Evolutionary conservation across 345 rosid species (phyloP).

Genomic region (Conringia planisiliqua): DNA sequence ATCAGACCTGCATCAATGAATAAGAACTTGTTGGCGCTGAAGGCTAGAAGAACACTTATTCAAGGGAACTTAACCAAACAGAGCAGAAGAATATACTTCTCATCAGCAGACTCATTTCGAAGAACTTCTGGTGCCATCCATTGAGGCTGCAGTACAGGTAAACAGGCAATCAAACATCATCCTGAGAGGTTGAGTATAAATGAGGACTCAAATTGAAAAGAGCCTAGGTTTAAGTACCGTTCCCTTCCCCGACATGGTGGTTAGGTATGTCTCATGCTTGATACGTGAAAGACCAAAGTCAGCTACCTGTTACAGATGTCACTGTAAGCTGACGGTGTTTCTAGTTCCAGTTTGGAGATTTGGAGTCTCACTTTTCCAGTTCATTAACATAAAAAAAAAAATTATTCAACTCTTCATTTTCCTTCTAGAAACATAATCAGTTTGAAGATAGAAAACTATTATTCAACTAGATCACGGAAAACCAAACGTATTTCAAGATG

Average conservation of each 20-base stretch:
- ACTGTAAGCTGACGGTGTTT: background rate
- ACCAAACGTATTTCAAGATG: background rate
- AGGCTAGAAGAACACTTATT: background rate
- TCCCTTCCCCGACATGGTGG: conserved; percentile 82
- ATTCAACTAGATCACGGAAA: background rate
- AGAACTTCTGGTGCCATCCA: conserved; percentile 99
- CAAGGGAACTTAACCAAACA: background rate
- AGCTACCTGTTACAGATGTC: conserved; percentile 57
- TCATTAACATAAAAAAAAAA: background rate
- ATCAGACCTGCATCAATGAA: conserved; percentile 64
- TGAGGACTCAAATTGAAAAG: background rate
- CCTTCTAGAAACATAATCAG: background rate
- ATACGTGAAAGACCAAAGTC: conserved; percentile 98
- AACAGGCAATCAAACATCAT: background rate
- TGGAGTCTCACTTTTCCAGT: background rate
- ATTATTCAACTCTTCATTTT: background rate
- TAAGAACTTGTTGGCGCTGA: background rate
- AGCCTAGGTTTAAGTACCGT: conserved; percentile 49
- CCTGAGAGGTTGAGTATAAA: background rate
- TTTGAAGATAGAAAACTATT: background rate
- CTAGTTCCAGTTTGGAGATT: background rate
- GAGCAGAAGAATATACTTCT: conserved; percentile 56
- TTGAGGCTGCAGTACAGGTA: conserved; percentile 67
- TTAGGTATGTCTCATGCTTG: conserved; percentile 75
- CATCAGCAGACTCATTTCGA: conserved; percentile 91